These are phyloP conservation scores for Aspergillus fischeri DNA, from an alignment of 2,329 filamentous ascomycete species.

Conservation along the genomic window DNA sequence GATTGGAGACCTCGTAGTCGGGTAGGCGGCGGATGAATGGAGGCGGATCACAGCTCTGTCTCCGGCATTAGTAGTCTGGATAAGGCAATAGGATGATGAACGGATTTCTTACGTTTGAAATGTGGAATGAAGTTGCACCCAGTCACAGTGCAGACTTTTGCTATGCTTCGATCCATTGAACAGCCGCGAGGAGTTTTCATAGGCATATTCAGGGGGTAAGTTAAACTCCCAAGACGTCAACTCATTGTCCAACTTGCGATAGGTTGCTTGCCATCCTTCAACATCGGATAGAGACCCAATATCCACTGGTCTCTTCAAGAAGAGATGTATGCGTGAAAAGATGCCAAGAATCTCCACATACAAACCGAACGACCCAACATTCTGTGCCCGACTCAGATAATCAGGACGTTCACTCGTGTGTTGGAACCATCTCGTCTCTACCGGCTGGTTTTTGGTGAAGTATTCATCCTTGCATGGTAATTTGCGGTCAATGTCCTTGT, in stretches of 20 bases:
- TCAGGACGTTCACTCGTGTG: slow-evolving; percentile 54
- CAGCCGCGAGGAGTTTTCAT: slow-evolving; percentile 68
- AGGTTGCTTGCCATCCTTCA: slow-evolving; percentile 82
- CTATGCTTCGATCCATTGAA: slow-evolving; percentile 62
- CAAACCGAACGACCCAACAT: slow-evolving; percentile 81
- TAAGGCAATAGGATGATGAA: background rate
- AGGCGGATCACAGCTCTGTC: slow-evolving; percentile 73
- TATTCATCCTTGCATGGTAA: slow-evolving; percentile 84
- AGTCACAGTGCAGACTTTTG: slow-evolving; percentile 71
- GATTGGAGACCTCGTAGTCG: slow-evolving; percentile 79
- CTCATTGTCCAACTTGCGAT: slow-evolving; percentile 76
- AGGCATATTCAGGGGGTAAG: slow-evolving; percentile 73
- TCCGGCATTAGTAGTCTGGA: slow-evolving; percentile 17
- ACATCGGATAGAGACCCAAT: slow-evolving; percentile 81
- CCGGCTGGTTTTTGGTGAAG: slow-evolving; percentile 76
- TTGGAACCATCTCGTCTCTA: slow-evolving; percentile 78
- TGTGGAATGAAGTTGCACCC: slow-evolving; percentile 87
- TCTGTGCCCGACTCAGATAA: slow-evolving; percentile 68
- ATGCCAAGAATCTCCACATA: slow-evolving; percentile 89
- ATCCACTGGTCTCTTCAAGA: slow-evolving; percentile 83
- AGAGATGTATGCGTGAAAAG: slow-evolving; percentile 80
- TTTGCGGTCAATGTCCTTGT: slow-evolving; percentile 82
- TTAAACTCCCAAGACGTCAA: slow-evolving; percentile 80
- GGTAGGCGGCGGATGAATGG: slow-evolving; percentile 89
- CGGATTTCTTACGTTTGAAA: slow-evolving; percentile 67